These are phyloP conservation scores for Phylloporus rhodoxanthus DNA, from an alignment of 768 basidiomycete genomes.

Conservation along the genomic window DNA sequence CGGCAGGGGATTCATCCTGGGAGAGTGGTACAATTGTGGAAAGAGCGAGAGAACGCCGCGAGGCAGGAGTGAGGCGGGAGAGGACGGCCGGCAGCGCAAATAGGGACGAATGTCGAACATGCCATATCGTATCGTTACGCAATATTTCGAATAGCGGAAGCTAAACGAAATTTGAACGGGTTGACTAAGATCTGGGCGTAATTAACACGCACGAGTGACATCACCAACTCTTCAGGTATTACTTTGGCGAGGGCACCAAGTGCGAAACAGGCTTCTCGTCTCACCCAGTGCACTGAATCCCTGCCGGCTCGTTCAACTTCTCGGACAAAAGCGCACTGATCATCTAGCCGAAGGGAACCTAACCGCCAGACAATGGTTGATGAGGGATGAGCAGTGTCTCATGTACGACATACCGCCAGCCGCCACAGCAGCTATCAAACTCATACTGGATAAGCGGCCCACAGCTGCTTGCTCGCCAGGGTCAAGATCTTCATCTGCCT, in stretches of 20 bases:
- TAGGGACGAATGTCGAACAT: constrained; percentile 83
- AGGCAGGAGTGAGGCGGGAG: constrained; percentile 50
- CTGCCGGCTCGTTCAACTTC: constrained; percentile 65
- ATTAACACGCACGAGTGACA: constrained; percentile 46
- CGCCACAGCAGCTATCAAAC: constrained; percentile 81
- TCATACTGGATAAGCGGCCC: constrained; percentile 88
- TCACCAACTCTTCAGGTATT: constrained; percentile 68
- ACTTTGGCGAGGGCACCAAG: constrained; percentile 85
- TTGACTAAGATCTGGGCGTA: constrained; percentile 2
- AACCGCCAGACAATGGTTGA: constrained; percentile 4
- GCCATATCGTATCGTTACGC: constrained; percentile 62
- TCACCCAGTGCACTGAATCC: constrained; percentile 71
- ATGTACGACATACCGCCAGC: constrained; percentile 55
- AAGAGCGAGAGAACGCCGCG: constrained; percentile 61
- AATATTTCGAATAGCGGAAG: constrained; percentile 74
- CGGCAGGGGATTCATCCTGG: constrained; percentile 55
- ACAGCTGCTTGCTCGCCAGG: constrained; percentile 68
- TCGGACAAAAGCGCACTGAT: constrained; percentile 59
- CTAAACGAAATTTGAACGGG: constrained; percentile 35
- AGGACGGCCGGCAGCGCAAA: constrained; percentile 81
- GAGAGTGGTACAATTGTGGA: constrained; percentile 59
- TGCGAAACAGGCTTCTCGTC: constrained; percentile 82
- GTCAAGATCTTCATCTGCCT: constrained; percentile 38
- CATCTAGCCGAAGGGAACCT: constrained; percentile 54
- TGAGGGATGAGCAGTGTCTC: constrained; percentile 6